Base-by-base conservation (phyloP, 805 yeast genomes). In the Candida alai region DNA sequence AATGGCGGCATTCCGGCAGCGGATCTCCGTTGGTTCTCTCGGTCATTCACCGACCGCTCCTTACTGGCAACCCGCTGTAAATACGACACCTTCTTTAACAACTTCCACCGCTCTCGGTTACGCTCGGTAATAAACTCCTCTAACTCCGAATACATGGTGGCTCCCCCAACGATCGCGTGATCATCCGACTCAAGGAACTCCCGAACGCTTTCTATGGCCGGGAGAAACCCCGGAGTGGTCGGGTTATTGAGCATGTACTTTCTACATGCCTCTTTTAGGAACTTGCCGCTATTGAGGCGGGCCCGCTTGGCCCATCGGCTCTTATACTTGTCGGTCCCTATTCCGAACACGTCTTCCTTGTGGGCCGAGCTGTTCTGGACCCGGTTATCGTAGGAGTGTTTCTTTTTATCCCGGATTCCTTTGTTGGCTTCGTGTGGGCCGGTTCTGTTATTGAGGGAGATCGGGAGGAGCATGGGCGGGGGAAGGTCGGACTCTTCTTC, bases 381-480 rank as follows among this genome's bases (percentile, higher is more conserved):
- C 52, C 97, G 74, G 1, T 89, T 73, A 56, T 90, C 97, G 1
- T 80, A 70, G 6, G 96, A 85, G 34, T 78, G 76, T 36, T 78
- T 76, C 62, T 90, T 90, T 51, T 75, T 77, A 39, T 88, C 96
- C 37, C 95, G 65, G 14, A 90, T 73, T 34, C 97, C 97, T 24
- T 65, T 60, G 51, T 90, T 90, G 19, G 86, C 95, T 36, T 73
- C 82, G 36, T 60, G 62, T 0, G 62, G 47, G 19, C 97, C 96
- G 0, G 96, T 94, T 49, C 94, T 70, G 51, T 85, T 78, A 55
- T 89, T 90, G 62, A 89, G 90, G 0, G 95, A 80, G n/a, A 62
- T 43, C 2, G 71, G 70, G 23, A 64, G 49, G 1, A 70, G 51
- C 25, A 62, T 42, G 6, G 71, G 68, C 3, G 48, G 24, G 6